Percentiles rank a stretch among this genome's conserved stretches.
Evolutionary conservation across 2,329 filamentous ascomycete species (phyloP).

Genomic region (Colletotrichum cordylinicola): DNA sequence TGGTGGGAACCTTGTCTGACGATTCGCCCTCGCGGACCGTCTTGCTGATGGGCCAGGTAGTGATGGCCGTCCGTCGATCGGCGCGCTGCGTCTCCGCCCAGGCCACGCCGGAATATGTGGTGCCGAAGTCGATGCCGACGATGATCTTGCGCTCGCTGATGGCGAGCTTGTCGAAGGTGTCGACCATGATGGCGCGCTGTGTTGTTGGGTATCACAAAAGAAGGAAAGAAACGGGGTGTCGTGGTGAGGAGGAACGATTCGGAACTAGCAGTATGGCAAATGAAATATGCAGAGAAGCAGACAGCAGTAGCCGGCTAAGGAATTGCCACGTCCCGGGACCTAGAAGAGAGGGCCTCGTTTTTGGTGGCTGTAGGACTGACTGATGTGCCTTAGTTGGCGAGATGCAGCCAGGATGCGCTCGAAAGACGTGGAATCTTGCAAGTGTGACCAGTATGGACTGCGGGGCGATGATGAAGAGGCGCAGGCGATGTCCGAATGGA

Average conservation of each 20-base stretch:
- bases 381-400: background rate
- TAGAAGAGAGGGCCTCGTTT: background rate
- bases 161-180: constrained; percentile 37
- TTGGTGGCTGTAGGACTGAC: background rate
- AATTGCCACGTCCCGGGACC: background rate
- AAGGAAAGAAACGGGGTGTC: background rate
- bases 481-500: background rate
- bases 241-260: background rate
- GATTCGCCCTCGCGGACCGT: constrained; percentile 38
- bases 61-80: constrained; percentile 47
- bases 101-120: constrained; percentile 61
- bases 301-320: background rate
- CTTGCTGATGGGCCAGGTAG: constrained; percentile 49
- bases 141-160: constrained; percentile 48
- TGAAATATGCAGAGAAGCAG: background rate
- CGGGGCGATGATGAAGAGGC: background rate
- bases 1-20: constrained; percentile 55
- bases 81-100: constrained; percentile 52
- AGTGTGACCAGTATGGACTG: background rate
- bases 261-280: background rate
- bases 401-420: background rate
- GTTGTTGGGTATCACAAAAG: background rate
- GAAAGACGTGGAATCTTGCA: background rate
- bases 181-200: constrained; percentile 28
- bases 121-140: constrained; percentile 62